phyloP scores from a whole-genome alignment of 345 rosid species.

The Brassica juncea region DNA sequence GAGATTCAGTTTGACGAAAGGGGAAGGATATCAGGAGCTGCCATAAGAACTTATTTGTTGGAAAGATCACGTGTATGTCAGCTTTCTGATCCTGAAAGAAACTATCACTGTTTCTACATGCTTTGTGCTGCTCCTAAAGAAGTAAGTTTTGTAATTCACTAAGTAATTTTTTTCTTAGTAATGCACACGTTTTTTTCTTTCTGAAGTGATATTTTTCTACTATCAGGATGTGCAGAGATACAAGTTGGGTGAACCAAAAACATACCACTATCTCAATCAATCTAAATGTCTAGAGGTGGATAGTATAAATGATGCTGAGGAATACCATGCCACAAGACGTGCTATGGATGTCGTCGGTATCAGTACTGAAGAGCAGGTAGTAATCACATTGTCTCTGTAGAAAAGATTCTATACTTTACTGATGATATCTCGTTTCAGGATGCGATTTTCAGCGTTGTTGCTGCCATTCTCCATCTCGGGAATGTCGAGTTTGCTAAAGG shows the following conservation, averaged over 20 bases:
- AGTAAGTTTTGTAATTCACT: conserved; percentile 50
- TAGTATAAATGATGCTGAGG: conserved; percentile 84
- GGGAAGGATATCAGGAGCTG: conserved; percentile 99
- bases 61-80: conserved; percentile 99
- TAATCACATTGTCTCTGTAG: conserved; percentile 19
- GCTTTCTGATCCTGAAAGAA: conserved; percentile 98
- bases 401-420: conserved; percentile 1
- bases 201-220: conserved; percentile 1
- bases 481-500: conserved; percentile 89
- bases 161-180: too few species aligned
- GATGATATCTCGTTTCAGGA: conserved; percentile 34
- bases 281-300: conserved; percentile 85
- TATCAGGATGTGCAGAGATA: conserved; percentile 69
- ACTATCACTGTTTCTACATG: conserved; percentile 99
- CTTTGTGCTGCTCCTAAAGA: conserved; percentile 95
- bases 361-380: conserved; percentile 83
- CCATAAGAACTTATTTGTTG: conserved; percentile 91
- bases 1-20: conserved; percentile 90
- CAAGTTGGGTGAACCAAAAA: conserved; percentile 76
- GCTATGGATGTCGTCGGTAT: conserved; percentile 99
- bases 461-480: conserved; percentile 96
- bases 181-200: not conserved
- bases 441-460: conserved; percentile 78
- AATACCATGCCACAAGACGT: conserved; percentile 75
- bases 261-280: conserved; percentile 92